Evolutionary conservation across 1,139 yeast genomes (phyloP).

Genomic region (Scheffersomyces lignicola): DNA sequence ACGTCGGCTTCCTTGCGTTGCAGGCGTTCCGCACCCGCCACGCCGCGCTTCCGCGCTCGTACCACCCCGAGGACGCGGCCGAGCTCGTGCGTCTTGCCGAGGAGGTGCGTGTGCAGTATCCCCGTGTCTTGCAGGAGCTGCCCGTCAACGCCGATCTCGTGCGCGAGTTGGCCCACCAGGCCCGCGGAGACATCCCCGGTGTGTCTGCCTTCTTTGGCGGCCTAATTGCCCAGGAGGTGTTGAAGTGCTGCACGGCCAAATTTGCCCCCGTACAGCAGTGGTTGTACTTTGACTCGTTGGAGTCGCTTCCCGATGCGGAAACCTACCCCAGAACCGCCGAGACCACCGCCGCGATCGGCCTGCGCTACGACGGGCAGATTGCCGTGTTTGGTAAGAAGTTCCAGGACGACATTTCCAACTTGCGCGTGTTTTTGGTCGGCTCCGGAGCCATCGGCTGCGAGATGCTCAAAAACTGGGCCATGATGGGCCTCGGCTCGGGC

Average conservation of each 20-base stretch:
- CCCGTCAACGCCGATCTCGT: slow-evolving; percentile 65
- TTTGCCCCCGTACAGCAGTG: slow-evolving; percentile 89
- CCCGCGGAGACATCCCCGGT: slow-evolving; percentile 91
- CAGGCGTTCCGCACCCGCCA: slow-evolving; percentile 68
- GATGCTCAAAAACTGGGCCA: slow-evolving; percentile 97
- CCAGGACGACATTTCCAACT: slow-evolving; percentile 71
- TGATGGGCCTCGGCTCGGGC: slow-evolving; percentile 94
- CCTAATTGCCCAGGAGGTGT: slow-evolving; percentile 91
- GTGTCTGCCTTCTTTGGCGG: slow-evolving; percentile 92
- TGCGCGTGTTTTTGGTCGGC: slow-evolving; percentile 88
- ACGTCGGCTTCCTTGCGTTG: slow-evolving; percentile 88
- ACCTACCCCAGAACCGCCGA: slow-evolving; percentile 64
- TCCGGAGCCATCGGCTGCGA: slow-evolving; percentile 99
- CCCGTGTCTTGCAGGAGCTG: slow-evolving; percentile 56
- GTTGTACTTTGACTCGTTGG: slow-evolving; percentile 91
- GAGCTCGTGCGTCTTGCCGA: slow-evolving; percentile 63
- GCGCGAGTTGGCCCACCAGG: slow-evolving; percentile 75
- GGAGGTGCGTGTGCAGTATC: slow-evolving; percentile 59
- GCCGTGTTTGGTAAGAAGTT: slow-evolving; percentile 88
- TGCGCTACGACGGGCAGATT: slow-evolving; percentile 90
- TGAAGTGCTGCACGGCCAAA: slow-evolving; percentile 93
- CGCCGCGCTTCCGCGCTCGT: slow-evolving; percentile 76
- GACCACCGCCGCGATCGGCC: slow-evolving; percentile 69
- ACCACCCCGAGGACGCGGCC: slow-evolving; percentile 70
- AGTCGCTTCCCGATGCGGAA: slow-evolving; percentile 70